Base-by-base conservation (phyloP, 192 early-diverging fungal species). In the Podila horticola region DNA sequence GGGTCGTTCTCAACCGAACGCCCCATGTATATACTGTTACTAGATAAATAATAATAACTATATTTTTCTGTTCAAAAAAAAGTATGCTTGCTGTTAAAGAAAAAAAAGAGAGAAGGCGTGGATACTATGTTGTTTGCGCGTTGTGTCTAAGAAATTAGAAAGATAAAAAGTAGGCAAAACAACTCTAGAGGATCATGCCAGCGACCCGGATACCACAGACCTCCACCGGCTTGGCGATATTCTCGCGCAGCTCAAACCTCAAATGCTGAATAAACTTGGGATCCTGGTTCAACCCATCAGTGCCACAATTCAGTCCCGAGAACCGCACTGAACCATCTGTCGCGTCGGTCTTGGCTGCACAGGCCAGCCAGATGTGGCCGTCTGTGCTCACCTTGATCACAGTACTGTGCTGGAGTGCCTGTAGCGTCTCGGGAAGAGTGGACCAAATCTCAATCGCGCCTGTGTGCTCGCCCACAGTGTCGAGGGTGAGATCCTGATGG, bases 331-430 rank as follows among this genome's bases (percentile, higher is more conserved):
- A 81, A 0, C 67, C 77, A 45, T 68, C 66, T 2, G 41, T 59
- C 41, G 48, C 59, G 20, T 72, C 77, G 2, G 45, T 59, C 41
- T 65, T 31, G 15, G 70, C 71, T 28, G 60, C 51, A 41, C 77
- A 81, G 17, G 55, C 71, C 77, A 81, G 64, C 77, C 72, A 73
- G 26, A 67, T 30, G 5, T 36, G 29, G 34, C 77, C 77, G 61
- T 81, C 71, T 7, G 72, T 57, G 60, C 77, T 81, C 13, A 71
- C 77, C n/a, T 81, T 81, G 41, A 81, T 73, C n/a, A 69, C 57
- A 59, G 72, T 69, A n/a, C 58, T 58, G 22, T 28, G 50, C 31
- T 69, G 24, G 7, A 81, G 62, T 9, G 26, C 45, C 33, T 69
- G 62, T 0, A 81, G 15, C 12, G 77, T 81, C 4, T 66, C 15